Evolutionary conservation across 352 stramenopile genomes (phyloP), one percentile per base, ranked within the genome.

Genomic region (Phytophthora sp.): DNA sequence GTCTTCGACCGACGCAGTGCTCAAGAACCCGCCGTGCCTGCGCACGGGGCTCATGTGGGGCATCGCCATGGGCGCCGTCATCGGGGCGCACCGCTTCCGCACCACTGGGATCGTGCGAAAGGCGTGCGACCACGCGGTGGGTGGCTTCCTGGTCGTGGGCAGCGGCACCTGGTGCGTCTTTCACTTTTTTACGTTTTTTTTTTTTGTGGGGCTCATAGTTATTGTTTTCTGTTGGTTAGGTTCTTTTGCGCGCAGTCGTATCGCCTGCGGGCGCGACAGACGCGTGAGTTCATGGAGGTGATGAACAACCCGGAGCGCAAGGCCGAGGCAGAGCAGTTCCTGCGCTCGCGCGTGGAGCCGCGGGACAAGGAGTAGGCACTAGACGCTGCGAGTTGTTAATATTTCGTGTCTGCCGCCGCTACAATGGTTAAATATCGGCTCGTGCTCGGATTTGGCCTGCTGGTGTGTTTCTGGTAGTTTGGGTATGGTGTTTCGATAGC

Each of bases 231-330:
- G n/a, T n/a, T n/a, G n/a, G n/a, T n/a, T n/a, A n/a, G n/a, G n/a
- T n/a, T 91, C 21, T 69, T 94, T 26, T 95, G 87, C 32, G 69
- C 74, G 23, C 63, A 77, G 20, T 61, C 79, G 50, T 85, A 92
- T 57, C 52, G 81, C 28, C 60, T 69, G 13, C 76, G 77, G 39
- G 64, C 77, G 27, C 70, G 52, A 20, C 83, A 92, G 70, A 94
- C 79, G 30, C 80, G 84, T 4, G 60, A 91, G 43, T 93, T 93
- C 65, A 93, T 93, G 84, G 84, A 91, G 43, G 69, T 84, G 8
- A 93, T 93, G 84, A 93, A 93, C 72, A 78, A 93, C 71, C 84
- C 84, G 5, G 76, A 84, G 15, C 80, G 74, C 26, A 88, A 85
- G 38, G 66, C 78, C 3, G 84, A 93, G 42, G 84, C 84, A n/a